Evolutionary conservation across 257 asterid species (phyloP).

Genomic region (Coffea eugenioides): DNA sequence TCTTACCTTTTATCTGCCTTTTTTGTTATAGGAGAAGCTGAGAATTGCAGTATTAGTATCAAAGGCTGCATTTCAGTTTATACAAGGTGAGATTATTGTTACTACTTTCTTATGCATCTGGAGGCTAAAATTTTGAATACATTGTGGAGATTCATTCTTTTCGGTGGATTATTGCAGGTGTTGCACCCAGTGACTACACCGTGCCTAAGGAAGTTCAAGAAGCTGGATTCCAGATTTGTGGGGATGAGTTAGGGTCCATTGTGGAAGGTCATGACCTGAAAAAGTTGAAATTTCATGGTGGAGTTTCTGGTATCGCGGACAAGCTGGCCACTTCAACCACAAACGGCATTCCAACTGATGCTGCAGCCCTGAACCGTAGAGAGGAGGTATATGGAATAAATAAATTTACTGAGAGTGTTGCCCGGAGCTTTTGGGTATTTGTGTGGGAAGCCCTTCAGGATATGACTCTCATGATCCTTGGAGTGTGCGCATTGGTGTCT

Average conservation of each 20-base stretch:
- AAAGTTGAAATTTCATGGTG: constrained; percentile 66
- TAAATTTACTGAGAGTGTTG: constrained; percentile 52
- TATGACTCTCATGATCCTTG: constrained; percentile 91
- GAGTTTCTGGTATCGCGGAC: constrained; percentile 50
- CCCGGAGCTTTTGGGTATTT: constrained; percentile 67
- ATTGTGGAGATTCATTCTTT: constrained; percentile 6
- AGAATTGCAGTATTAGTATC: constrained; percentile 86
- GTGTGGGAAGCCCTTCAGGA: constrained; percentile 92
- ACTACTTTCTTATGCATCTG: neutral
- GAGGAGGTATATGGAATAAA: constrained; percentile 64
- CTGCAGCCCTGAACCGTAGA: constrained; percentile 44
- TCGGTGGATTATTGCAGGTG: constrained; percentile 42
- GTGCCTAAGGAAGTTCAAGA: constrained; percentile 65
- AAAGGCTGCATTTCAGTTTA: constrained; percentile 76
- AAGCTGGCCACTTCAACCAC: constrained; percentile 58
- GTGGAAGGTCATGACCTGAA: constrained; percentile 74
- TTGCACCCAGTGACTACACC: constrained; percentile 49
- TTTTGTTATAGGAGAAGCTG: constrained; percentile 60
- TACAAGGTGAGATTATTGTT: constrained; percentile 52
- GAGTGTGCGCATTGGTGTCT: constrained; percentile 72
- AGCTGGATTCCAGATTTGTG: constrained; percentile 73
- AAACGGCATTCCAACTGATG: constrained; percentile 51
- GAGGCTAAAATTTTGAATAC: neutral
- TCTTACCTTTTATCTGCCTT: constrained; percentile 14
- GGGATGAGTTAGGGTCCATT: constrained; percentile 70